Percentiles rank a stretch among this genome's conserved stretches.
Conservation (phyloP, 192 early-diverging fungal species). For the Linnemannia zychae region DNA sequence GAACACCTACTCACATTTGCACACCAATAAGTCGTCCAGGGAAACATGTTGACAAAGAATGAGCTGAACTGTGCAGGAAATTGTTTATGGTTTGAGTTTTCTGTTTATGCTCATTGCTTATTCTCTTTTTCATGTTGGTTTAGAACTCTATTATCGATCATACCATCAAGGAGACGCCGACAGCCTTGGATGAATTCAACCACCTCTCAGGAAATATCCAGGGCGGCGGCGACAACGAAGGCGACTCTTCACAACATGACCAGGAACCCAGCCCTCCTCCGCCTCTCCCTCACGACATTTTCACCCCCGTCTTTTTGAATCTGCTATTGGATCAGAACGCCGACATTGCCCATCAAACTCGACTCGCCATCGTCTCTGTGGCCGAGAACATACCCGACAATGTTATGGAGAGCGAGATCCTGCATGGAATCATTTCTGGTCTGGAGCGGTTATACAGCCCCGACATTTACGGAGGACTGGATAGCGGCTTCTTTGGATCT, state of each 20-base stretch:
- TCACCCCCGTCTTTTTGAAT: slow-evolving; percentile 61
- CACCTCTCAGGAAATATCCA: slow-evolving; percentile 10
- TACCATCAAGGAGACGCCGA: slow-evolving; percentile 1
- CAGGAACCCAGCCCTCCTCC: slow-evolving; percentile 8
- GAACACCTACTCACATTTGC: background rate
- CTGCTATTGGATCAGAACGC: slow-evolving; percentile 71
- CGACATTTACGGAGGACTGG: slow-evolving; percentile 12
- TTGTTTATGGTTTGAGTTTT: slow-evolving; percentile 2
- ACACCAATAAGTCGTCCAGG: background rate
- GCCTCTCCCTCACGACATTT: slow-evolving; percentile 54
- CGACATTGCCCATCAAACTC: slow-evolving; percentile 61
- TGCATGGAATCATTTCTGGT: slow-evolving; percentile 66
- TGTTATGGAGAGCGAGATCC: slow-evolving; percentile 63
- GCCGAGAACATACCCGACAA: slow-evolving; percentile 57
- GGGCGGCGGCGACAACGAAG: slow-evolving; percentile 7
- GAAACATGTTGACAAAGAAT: background rate
- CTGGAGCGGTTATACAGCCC: slow-evolving; percentile 52
- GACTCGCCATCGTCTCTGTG: slow-evolving; percentile 60
- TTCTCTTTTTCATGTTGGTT: background rate
- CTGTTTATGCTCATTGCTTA: background rate
- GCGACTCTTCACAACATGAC: background rate
- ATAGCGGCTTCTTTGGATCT: slow-evolving; percentile 1
- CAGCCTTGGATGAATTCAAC: slow-evolving; percentile 3
- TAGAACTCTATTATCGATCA: slow-evolving; percentile 40
- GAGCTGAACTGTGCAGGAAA: slow-evolving; percentile 1